Evolutionary conservation across 805 yeast genomes (phyloP), one percentile per base, ranked within the genome.

Genomic region (Barnettozyma siamensis): DNA sequence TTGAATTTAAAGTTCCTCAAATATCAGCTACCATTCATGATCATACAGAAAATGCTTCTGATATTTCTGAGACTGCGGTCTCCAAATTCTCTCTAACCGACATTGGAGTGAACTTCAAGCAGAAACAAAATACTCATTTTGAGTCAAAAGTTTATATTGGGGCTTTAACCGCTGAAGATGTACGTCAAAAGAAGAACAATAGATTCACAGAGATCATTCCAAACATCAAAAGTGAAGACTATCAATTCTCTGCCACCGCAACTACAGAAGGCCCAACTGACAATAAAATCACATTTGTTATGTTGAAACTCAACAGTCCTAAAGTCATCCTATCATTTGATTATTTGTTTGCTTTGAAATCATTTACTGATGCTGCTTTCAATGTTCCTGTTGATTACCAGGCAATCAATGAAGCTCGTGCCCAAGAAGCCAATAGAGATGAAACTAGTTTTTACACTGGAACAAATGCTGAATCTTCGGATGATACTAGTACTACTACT

Each of bases 121-220:
- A 83, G 65, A 70, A 66, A 32, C 69, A 75, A 20, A 73, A 76
- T 49, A 73, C 81, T 0, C 72, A 76, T 26, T 72, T 76, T 40
- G 71, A 65, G 7, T 75, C 89, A 0, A 80, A 79, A 40, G 52
- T 88, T 8, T 76, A 75, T 41, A 69, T 88, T 23, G 74, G 78
- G 32, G 78, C 96, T 0, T 83, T 93, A 51, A 76, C 81, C 2
- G 83, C 89, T 3, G 77, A 75, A 41, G 99, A 93, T 62, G 75
- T 79, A 4, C 70, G 98, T 49, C 59, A 62, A 19, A 64, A 65
- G 7, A 74, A 73, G 17, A 77, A 72, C 24, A 91, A 84, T 64
- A 77, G 76, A 50, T 91, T 87, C 63, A 73, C 83, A 0, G 83
- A 89, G 45, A 78, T 93, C 26, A 79, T 93, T 33, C 97, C 98